Conservation (phyloP, 305 asterid genomes). For the Plantago coronopus region DNA sequence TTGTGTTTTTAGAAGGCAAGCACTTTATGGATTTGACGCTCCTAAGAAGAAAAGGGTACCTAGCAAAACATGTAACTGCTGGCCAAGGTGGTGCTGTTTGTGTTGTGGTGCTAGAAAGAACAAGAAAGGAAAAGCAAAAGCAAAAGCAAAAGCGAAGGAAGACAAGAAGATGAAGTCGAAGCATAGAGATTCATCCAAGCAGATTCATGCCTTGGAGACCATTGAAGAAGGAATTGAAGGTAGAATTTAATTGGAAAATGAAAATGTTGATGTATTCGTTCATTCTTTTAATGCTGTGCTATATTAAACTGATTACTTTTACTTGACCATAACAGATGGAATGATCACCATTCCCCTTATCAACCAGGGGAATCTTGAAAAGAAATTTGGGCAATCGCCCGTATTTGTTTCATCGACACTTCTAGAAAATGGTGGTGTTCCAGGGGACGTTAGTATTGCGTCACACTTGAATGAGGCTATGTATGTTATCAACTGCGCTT, state of each 20-base stretch:
- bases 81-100: conserved; percentile 73
- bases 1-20: conserved; percentile 81
- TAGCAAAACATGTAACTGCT: conserved; percentile 84
- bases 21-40: conserved; percentile 74
- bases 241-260: conserved; percentile 2
- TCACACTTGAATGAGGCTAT: conserved; percentile 63
- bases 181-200: conserved; percentile 80
- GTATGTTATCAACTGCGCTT: conserved; percentile 95
- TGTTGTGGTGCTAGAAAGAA: conserved; percentile 54
- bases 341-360: conserved; percentile 29
- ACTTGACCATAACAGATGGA: conserved; percentile 35
- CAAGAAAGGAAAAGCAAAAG: conserved; percentile 48
- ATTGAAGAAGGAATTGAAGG: conserved; percentile 74
- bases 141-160: conserved; percentile 56
- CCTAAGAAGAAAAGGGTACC: conserved; percentile 68
- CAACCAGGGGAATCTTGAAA: conserved; percentile 65
- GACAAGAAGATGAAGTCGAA: conserved; percentile 51
- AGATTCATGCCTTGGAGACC: conserved; percentile 83
- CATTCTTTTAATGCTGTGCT: not conserved
- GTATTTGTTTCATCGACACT: conserved; percentile 68
- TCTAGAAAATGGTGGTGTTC: conserved; percentile 57
- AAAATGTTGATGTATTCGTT: not conserved
- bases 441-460: conserved; percentile 34
- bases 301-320: too few relatives aligned
- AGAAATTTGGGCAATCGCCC: conserved; percentile 81